Conservation (phyloP, 2,329 filamentous ascomycete genomes). For the Colletotrichum graminicola region DNA sequence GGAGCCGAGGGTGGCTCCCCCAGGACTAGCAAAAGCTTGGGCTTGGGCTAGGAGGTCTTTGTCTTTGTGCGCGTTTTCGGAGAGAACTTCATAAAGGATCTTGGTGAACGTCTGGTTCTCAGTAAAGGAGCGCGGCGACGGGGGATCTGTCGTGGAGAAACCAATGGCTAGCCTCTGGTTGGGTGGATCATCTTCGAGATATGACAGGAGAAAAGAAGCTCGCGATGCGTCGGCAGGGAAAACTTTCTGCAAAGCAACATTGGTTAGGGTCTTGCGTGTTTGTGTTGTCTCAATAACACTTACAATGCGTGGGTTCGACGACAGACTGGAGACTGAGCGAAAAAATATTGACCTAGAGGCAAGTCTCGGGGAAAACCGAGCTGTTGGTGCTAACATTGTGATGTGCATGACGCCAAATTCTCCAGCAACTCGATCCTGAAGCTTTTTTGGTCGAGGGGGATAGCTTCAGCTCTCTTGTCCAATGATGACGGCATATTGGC, state of each 20-base stretch:
- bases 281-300: slow-evolving; percentile 45
- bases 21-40: slow-evolving; percentile 69
- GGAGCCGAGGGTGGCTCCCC: slow-evolving; percentile 64
- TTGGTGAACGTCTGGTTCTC: slow-evolving; percentile 71
- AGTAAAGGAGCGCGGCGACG: slow-evolving; percentile 70
- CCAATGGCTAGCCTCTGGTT: slow-evolving; percentile 68
- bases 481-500: slow-evolving; percentile 20
- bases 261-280: slow-evolving; percentile 37
- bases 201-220: slow-evolving; percentile 67
- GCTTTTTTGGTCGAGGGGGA: slow-evolving; percentile 23
- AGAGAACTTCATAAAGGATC: slow-evolving; percentile 69
- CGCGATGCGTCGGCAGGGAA: slow-evolving; percentile 62
- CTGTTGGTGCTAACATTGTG: slow-evolving; percentile 50
- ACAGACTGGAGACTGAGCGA: slow-evolving; percentile 60
- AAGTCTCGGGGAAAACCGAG: slow-evolving; percentile 44
- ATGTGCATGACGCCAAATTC: not conserved
- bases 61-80: slow-evolving; percentile 67
- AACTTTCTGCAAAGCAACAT: slow-evolving; percentile 62
- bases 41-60: slow-evolving; percentile 68
- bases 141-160: slow-evolving; percentile 68
- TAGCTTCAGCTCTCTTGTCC: slow-evolving; percentile 16
- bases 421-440: not conserved
- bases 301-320: slow-evolving; percentile 67
- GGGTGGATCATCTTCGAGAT: slow-evolving; percentile 70
- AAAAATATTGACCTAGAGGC: slow-evolving; percentile 30